phyloP scores from a whole-genome alignment of 1,284 basidiomycete genomes.

The Cutaneotrichosporon sp. region DNA sequence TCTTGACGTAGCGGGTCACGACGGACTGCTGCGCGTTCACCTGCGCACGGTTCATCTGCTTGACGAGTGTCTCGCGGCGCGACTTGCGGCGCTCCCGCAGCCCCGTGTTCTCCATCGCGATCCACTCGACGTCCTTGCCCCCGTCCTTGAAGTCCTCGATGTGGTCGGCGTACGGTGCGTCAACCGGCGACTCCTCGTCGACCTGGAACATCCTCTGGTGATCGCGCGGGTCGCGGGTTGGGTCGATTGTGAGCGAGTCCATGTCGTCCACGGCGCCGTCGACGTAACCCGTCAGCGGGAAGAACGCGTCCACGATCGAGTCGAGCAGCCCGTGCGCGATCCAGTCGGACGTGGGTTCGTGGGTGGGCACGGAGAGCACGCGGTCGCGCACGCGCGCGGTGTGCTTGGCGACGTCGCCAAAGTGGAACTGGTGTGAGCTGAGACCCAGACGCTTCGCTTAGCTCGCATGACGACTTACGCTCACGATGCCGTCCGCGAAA shows the following conservation, averaged over 20 bases:
- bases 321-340: conserved; percentile 92
- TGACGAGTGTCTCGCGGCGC: not conserved
- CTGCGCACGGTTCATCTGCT: not conserved
- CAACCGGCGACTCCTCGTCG: conserved; percentile 9
- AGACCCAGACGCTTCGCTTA: not conserved
- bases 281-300: conserved; percentile 80
- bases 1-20: not conserved
- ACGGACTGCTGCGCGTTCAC: not conserved
- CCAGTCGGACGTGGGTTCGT: conserved; percentile 65
- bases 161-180: conserved; percentile 24
- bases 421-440: conserved; percentile 71
- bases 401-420: conserved; percentile 87
- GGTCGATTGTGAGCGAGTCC: conserved; percentile 66
- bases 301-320: conserved; percentile 92
- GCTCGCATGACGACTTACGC: conserved; percentile 60
- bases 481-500: conserved; percentile 85
- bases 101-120: conserved; percentile 25
- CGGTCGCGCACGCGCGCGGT: conserved; percentile 74
- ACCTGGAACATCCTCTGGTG: not conserved
- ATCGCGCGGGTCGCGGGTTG: conserved; percentile 28
- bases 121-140: conserved; percentile 19
- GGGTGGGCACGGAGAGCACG: conserved; percentile 52
- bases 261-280: conserved; percentile 79
- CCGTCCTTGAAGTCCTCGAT: conserved; percentile 10
- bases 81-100: not conserved